Base-by-base conservation (phyloP, 179 eudicot genomes). In the Silene noctiflora region DNA sequence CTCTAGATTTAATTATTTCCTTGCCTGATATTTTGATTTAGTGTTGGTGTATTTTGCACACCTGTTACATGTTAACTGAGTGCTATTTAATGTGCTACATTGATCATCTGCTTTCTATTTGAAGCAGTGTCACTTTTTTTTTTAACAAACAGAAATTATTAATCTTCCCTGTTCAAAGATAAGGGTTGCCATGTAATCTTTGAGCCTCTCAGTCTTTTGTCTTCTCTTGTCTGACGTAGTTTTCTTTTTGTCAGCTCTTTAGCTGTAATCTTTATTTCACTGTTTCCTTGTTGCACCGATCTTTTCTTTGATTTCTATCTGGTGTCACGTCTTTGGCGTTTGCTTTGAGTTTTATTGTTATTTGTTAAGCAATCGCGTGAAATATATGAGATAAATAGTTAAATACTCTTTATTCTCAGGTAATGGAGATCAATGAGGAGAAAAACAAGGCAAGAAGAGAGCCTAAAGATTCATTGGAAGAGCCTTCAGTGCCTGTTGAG, bases 341-440 rank as follows among this genome's bases (percentile, higher is more conserved):
- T 63, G 20, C 48, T 63, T 39, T 33, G 11, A 25, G 31, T 67
- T 5, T 67, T 67, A 10, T 46, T 4, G 46, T 24, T 8, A 22
- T 11, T 67, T 25, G 33, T 33, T 33, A 33, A 33, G 39, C 39
- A 33, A 70, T 63, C 68, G 58, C 27, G n/a, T 69, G 53, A 39
- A 67, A 68, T 46, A 69, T 69, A 56, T 70, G 35, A 48, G 59
- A n/a, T 75, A 39, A 60, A 6, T 19, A 48, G 59, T 13, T 75
- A 39, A 60, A 6, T 19, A 13, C 71, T 48, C 25, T 78, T 29
- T 48, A 66, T 42, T 67, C 69, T 64, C 86, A 95, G 99, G 80
- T 90, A 61, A 80, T 84, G 35, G 96, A 91, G 79, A 84, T 82
- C 75, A 89, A 86, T 64, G 99, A 92, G 80, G 91, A 85, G 71